A percentile compares a stretch with the other conserved stretches of the same genome.
phyloP scores from a whole-genome alignment of 768 basidiomycete species.

The Podaxis rugospora region DNA sequence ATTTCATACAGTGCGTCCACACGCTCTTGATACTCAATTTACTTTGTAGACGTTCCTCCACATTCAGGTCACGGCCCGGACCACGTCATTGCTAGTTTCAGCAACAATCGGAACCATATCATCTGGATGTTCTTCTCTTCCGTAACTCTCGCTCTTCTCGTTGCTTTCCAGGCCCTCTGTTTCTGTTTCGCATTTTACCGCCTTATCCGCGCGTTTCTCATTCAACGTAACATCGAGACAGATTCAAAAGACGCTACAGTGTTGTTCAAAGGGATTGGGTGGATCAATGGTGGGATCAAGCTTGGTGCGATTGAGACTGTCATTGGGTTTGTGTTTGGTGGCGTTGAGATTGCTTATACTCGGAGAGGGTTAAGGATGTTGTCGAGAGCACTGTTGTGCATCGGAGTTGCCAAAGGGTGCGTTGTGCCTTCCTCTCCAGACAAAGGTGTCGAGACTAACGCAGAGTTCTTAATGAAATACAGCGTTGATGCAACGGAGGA shows the following conservation, averaged over 20 bases:
- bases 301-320: constrained; percentile 63
- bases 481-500: constrained; percentile 55
- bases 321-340: constrained; percentile 53
- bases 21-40: not conserved
- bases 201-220: constrained; percentile 42
- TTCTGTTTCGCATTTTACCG: constrained; percentile 60
- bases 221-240: constrained; percentile 49
- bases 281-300: constrained; percentile 59
- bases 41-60: not conserved
- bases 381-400: constrained; percentile 48
- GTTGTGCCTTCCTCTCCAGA: constrained; percentile 16
- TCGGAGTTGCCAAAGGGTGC: constrained; percentile 69
- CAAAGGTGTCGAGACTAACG: not conserved
- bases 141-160: constrained; percentile 55
- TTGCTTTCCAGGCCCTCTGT: constrained; percentile 50
- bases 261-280: constrained; percentile 57
- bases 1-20: constrained; percentile 47
- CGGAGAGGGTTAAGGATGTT: constrained; percentile 57
- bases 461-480: not conserved
- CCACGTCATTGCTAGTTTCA: constrained; percentile 38
- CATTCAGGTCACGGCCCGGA: constrained; percentile 1
- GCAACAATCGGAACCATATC: constrained; percentile 25
- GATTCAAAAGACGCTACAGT: constrained; percentile 39
- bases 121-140: constrained; percentile 57
- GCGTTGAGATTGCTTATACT: constrained; percentile 48